phyloP scores from a whole-genome alignment of 2,329 filamentous ascomycete species.

The Daldinia sp. region DNA sequence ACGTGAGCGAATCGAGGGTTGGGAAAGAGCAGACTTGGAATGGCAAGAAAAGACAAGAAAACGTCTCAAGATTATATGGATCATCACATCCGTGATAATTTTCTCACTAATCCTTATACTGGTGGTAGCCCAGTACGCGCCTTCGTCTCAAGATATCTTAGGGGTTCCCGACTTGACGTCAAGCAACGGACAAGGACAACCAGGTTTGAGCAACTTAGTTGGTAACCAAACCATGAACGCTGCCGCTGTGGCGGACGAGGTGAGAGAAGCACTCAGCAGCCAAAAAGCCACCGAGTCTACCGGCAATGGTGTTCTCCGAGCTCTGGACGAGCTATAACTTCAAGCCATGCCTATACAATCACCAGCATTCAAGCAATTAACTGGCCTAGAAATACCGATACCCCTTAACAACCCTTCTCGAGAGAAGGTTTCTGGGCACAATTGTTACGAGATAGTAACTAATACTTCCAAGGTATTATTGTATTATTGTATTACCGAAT shows the following conservation, averaged over 20 bases:
- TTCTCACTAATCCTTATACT: conserved; percentile 63
- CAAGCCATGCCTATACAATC: neutral
- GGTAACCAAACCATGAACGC: conserved; percentile 44
- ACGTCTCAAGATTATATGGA: conserved; percentile 73
- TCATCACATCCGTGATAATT: conserved; percentile 63
- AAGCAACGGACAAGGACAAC: conserved; percentile 22
- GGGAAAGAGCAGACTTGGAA: conserved; percentile 74
- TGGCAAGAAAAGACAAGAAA: conserved; percentile 76
- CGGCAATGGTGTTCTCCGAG: conserved; percentile 49
- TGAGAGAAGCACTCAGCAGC: conserved; percentile 48
- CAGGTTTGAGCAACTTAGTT: conserved; percentile 26
- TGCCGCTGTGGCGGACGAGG: conserved; percentile 45
- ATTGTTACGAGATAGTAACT: neutral
- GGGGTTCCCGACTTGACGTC: conserved; percentile 29
- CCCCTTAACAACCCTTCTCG: conserved; percentile 7
- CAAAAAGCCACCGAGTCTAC: conserved; percentile 40
- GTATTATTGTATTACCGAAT: neutral
- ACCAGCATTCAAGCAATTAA: conserved; percentile 6
- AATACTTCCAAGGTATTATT: conserved; percentile 4
- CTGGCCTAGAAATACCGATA: conserved; percentile 19
- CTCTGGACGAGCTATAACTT: conserved; percentile 52
- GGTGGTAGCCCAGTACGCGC: conserved; percentile 53
- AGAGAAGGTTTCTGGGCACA: neutral
- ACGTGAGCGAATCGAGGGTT: conserved; percentile 72
- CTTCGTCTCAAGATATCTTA: conserved; percentile 39